These are phyloP conservation scores for Aspergillus eucalypticola DNA, from an alignment of 2,329 filamentous ascomycete genomes.

Conservation along the genomic window DNA sequence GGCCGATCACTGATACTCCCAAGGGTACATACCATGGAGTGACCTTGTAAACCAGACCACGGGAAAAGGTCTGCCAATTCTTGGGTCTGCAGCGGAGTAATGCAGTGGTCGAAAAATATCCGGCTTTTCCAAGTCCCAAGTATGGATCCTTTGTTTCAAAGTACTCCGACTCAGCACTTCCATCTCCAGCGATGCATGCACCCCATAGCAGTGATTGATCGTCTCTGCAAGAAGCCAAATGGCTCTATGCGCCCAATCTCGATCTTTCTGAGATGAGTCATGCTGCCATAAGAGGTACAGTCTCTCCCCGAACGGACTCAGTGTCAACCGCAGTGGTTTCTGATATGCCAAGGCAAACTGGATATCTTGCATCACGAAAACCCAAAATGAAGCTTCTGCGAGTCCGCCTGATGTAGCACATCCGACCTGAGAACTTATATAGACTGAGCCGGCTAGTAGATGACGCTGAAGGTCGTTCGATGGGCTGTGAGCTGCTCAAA, in stretches of 20 bases:
- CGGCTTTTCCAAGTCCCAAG: conserved; percentile 31
- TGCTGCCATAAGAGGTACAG: conserved; percentile 31
- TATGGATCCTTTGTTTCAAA: conserved; percentile 27
- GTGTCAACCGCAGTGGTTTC: conserved; percentile 33
- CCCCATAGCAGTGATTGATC: conserved; percentile 35
- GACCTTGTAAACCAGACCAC: conserved; percentile 36
- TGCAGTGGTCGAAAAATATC: conserved; percentile 34
- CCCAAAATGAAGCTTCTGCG: conserved; percentile 38
- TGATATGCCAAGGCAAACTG: conserved; percentile 36
- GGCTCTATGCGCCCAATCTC: conserved; percentile 36
- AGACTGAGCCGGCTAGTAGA: conserved; percentile 38
- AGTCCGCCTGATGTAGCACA: conserved; percentile 36
- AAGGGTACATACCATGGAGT: conserved; percentile 30
- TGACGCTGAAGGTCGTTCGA: conserved; percentile 38
- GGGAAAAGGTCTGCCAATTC: conserved; percentile 33
- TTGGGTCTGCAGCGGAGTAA: conserved; percentile 29
- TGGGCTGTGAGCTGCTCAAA: conserved; percentile 29
- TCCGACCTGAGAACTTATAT: conserved; percentile 37
- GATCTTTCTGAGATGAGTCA: conserved; percentile 27
- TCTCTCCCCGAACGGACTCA: conserved; percentile 34
- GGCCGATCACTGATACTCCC: neutral
- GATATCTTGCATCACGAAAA: conserved; percentile 39
- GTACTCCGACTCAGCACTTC: conserved; percentile 19
- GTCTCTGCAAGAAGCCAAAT: conserved; percentile 38
- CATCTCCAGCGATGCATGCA: conserved; percentile 21